Evolutionary conservation across 1,284 basidiomycete genomes (phyloP).

Genomic region (Fomitiporia mediterranea): DNA sequence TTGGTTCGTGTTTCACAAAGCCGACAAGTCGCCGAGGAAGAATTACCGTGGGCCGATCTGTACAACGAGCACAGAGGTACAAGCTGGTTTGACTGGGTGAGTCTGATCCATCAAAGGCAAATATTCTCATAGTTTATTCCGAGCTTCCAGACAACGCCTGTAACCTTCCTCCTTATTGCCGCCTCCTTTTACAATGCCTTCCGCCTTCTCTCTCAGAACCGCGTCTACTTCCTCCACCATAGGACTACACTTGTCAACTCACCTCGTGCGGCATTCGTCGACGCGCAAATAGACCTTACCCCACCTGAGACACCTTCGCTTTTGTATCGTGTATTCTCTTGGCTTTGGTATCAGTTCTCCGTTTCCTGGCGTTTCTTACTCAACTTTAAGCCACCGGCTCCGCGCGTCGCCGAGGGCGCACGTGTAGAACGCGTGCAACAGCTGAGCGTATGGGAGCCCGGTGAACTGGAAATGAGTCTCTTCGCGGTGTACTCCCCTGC

Average conservation of each 20-base stretch:
- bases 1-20: constrained; percentile 56
- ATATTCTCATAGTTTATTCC: constrained; percentile 6
- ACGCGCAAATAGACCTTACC: constrained; percentile 42
- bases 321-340: constrained; percentile 32
- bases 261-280: constrained; percentile 61
- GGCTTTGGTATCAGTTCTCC: constrained; percentile 46
- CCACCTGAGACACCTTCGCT: constrained; percentile 38
- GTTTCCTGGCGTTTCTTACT: constrained; percentile 63
- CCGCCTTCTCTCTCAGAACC: constrained; percentile 62
- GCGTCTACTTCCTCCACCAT: constrained; percentile 60
- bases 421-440: constrained; percentile 53
- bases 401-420: constrained; percentile 37
- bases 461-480: constrained; percentile 62
- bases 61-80: constrained; percentile 55
- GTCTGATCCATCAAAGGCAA: constrained; percentile 23
- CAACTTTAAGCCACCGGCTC: constrained; percentile 50
- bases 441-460: constrained; percentile 73
- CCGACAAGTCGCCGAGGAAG: constrained; percentile 53
- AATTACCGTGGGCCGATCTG: constrained; percentile 73
- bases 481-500: constrained; percentile 75
- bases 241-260: constrained; percentile 61
- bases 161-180: constrained; percentile 48
- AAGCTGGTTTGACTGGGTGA: constrained; percentile 79
- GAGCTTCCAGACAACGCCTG: constrained; percentile 49
- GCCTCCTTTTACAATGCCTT: constrained; percentile 52